Evolutionary conservation across 768 basidiomycete genomes (phyloP), one percentile per base, ranked within the genome.

Genomic region (Podaxis sp.): DNA sequence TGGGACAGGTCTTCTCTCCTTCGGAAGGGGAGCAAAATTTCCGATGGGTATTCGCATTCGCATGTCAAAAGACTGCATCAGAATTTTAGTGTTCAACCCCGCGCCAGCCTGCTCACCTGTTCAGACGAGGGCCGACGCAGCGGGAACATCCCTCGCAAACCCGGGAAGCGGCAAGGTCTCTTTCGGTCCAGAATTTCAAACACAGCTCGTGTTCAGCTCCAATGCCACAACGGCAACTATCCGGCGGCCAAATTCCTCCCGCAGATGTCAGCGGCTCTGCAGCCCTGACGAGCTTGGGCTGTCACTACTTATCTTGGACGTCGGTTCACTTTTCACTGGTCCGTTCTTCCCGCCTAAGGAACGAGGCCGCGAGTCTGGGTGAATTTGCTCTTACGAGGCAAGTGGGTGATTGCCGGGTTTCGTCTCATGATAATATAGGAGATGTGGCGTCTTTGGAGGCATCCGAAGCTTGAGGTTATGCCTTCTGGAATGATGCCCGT

Each of bases 371-470:
- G 52, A 36, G 60, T 24, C 41, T 55, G 40, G 38, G 53, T 24
- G 30, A 3, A 12, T 44, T 36, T 62, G 41, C 6, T 62, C 60
- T 62, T 62, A 62, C 60, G 28, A 55, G 60, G 53, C 4, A 62
- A 48, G 60, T 54, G 52, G 60, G 60, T 62, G 60, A 62, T 62
- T 62, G 60, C 60, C 60, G 60, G 37, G 60, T 55, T 17, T 58
- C 6, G 26, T 48, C 44, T 48, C 37, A 33, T 55, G 60, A 62
- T 55, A 55, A 55, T 55, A 48, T 44, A 33, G 53, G 36, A 62
- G 20, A 15, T 62, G 60, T 54, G 60, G 52, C 53, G 60, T 33
- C 24, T 24, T 55, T 44, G 38, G 41, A 46, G 52, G 44, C 41
- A 55, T 62, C 52, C 41, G 60, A 62, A 61, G 60, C 60, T 51